Evolutionary conservation across 192 early-diverging fungal species (phyloP), one percentile per base, ranked within the genome.

Genomic region (Coemansia sp.): DNA sequence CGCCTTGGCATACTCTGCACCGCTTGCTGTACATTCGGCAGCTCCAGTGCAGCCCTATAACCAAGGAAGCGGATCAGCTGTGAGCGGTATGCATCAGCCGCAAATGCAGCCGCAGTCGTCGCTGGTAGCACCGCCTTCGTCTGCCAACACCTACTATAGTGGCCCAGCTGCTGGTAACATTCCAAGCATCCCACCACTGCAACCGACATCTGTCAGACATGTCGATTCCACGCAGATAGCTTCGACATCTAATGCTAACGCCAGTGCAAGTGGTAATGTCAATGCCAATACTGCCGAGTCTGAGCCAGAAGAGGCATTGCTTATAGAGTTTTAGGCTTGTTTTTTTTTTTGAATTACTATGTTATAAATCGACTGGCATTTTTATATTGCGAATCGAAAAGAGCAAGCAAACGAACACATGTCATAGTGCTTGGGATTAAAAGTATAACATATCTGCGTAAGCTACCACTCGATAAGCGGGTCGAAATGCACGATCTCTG

Each of bases 391-490:
- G 10, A 35, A 35, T 10, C 34, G 34, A 35, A 35, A n/a, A n/a
- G n/a, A n/a, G n/a, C n/a, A n/a, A n/a, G n/a, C n/a, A n/a, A n/a
- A n/a, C n/a, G n/a, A n/a, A n/a, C n/a, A n/a, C n/a, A n/a, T n/a
- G n/a, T n/a, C n/a, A n/a, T n/a, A n/a, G n/a, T n/a, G n/a, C 34
- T 10, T 35, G 34, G 10, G 10, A 35, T 35, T 10, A 35, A 35
- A 35, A 7, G 10, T 35, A 35, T 10, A 10, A 35, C 34, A 35
- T 35, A 7, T 35, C n/a, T 35, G 34, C 34, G 34, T 43, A 18
- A 43, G 8, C 63, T 75, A 81, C 73, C 73, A 81, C 45, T 76
- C 70, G 25, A 81, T 31, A 3, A 76, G 61, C 3, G 70, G 70
- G 34, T 64, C 59, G 26, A 81, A 81, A 6, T 43, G 39, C 13